A percentile compares a stretch with the other conserved stretches of the same genome.
Conservation (phyloP, 768 basidiomycete species). For the Suillus decipiens region DNA sequence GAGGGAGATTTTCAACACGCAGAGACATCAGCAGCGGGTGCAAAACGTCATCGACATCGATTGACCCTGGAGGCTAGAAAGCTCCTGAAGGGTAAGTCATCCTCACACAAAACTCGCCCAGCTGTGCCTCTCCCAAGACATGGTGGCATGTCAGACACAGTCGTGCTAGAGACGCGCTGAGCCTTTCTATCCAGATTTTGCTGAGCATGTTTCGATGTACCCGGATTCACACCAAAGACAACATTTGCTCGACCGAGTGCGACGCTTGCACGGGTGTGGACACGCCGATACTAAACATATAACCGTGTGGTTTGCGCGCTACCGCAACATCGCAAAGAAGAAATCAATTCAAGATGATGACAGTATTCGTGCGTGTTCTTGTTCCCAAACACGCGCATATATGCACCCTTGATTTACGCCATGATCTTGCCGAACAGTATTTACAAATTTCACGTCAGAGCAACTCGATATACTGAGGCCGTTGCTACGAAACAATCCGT, state of each 20-base stretch:
- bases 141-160: not conserved
- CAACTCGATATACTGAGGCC: slow-evolving; percentile 26
- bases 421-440: slow-evolving; percentile 20
- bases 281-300: not conserved
- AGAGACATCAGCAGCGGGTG: slow-evolving; percentile 4
- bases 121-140: not conserved
- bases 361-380: slow-evolving; percentile 23
- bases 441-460: slow-evolving; percentile 25
- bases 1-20: not conserved
- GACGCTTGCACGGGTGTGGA: not conserved
- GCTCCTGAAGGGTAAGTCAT: not conserved
- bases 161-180: not conserved
- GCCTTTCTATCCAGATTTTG: not conserved
- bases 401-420: slow-evolving; percentile 8
- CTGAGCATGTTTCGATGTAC: not conserved
- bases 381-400: slow-evolving; percentile 1
- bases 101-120: not conserved
- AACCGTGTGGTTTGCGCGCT: slow-evolving; percentile 23
- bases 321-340: not conserved
- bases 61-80: not conserved
- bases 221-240: not conserved
- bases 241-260: not conserved
- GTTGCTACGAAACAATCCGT: slow-evolving; percentile 16
- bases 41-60: not conserved
- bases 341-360: slow-evolving; percentile 24